A percentile compares a stretch with the other conserved stretches of the same genome.
phyloP scores from a whole-genome alignment of 2,329 filamentous ascomycete species.

The Alternaria viburni region DNA sequence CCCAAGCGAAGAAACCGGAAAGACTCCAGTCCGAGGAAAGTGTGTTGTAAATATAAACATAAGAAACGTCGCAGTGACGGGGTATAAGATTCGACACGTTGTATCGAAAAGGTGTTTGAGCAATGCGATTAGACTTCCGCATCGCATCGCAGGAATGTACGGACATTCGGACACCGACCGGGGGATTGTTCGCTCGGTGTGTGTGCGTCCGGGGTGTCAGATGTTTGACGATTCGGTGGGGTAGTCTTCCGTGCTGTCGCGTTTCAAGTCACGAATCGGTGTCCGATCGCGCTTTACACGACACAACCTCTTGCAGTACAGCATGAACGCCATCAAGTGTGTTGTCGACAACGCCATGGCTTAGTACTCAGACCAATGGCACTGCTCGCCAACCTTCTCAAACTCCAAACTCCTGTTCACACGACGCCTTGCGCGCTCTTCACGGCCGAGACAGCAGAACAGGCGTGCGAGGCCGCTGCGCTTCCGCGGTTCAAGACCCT shows the following conservation, averaged over 20 bases:
- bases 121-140: not conserved
- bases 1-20: not conserved
- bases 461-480: conserved; percentile 38
- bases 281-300: not conserved
- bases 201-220: not conserved
- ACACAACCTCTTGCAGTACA: not conserved
- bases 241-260: not conserved
- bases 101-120: not conserved
- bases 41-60: conserved; percentile 4
- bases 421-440: conserved; percentile 36
- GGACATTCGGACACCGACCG: not conserved
- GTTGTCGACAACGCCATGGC: not conserved
- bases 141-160: not conserved
- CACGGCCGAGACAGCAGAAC: conserved; percentile 44
- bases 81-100: not conserved
- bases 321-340: not conserved
- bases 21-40: not conserved
- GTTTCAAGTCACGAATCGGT: conserved; percentile 5
- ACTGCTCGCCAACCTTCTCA: conserved; percentile 39
- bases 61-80: conserved; percentile 15
- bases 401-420: conserved; percentile 29
- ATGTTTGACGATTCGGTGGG: conserved; percentile 8
- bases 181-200: not conserved
- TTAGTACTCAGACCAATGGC: conserved; percentile 43
- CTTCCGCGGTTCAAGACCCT: conserved; percentile 36